These are phyloP conservation scores for Magnaporthiopsis rhizophila DNA, from an alignment of 2,329 filamentous ascomycete genomes.

Conservation along the genomic window DNA sequence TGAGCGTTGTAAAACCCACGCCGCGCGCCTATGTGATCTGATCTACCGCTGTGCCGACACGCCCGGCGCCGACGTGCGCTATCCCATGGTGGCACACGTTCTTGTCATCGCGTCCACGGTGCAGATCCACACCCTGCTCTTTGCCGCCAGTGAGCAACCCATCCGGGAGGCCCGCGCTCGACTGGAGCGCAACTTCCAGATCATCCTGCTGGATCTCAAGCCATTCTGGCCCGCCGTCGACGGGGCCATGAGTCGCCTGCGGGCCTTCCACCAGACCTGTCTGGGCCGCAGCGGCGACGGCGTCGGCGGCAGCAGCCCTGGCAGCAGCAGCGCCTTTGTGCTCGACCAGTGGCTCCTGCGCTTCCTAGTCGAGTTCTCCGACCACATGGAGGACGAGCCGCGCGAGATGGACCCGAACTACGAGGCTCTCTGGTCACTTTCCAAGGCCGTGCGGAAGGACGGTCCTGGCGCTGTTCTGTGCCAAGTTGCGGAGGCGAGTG, in stretches of 20 bases:
- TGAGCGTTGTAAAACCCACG: slow-evolving; percentile 30
- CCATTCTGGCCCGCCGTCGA: slow-evolving; percentile 33
- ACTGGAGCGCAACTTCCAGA: slow-evolving; percentile 36
- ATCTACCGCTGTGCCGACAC: slow-evolving; percentile 29
- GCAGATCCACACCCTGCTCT: slow-evolving; percentile 36
- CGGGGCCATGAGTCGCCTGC: slow-evolving; percentile 27
- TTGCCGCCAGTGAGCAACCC: slow-evolving; percentile 26
- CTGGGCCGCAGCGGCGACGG: slow-evolving; percentile 2
- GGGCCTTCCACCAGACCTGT: slow-evolving; percentile 34
- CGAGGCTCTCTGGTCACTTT: background rate
- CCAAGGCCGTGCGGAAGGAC: background rate
- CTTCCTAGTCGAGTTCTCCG: slow-evolving; percentile 21
- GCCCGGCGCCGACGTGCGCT: slow-evolving; percentile 30
- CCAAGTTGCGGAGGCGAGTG: no score
- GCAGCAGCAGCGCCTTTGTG: slow-evolving; percentile 27
- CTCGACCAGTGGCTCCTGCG: slow-evolving; percentile 34
- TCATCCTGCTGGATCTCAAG: slow-evolving; percentile 28
- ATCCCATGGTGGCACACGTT: slow-evolving; percentile 37
- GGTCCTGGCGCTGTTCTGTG: no score
- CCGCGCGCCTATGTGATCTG: slow-evolving; percentile 29
- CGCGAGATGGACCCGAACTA: background rate
- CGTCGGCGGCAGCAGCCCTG: slow-evolving; percentile 13
- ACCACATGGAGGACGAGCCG: background rate
- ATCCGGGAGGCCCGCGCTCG: slow-evolving; percentile 25
- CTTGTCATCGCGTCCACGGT: slow-evolving; percentile 38